phyloP scores from a whole-genome alignment of 805 yeast species.

The Brettanomyces anomalus region DNA sequence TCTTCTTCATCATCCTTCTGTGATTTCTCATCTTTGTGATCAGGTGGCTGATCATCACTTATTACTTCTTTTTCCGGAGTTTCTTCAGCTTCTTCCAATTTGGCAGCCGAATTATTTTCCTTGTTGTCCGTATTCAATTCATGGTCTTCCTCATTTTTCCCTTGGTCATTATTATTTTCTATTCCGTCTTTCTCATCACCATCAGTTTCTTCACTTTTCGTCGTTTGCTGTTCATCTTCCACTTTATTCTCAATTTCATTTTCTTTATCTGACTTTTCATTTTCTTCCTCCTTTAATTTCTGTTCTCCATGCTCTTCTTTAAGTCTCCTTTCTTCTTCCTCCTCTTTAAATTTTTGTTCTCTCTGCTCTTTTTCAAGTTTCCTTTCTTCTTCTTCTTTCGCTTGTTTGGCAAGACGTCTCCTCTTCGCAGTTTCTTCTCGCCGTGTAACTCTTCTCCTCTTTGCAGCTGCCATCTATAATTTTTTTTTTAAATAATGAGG shows the following conservation, averaged over 20 bases:
- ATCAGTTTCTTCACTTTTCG: not conserved
- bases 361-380: not conserved
- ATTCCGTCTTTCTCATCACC: constrained; percentile 9
- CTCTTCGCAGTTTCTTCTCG: not conserved
- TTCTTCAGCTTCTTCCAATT: constrained; percentile 1
- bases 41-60: too few relatives aligned
- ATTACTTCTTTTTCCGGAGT: constrained; percentile 8
- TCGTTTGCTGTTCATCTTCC: not conserved
- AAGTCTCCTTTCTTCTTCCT: constrained; percentile 11
- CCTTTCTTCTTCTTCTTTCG: not conserved
- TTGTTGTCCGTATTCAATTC: not conserved
- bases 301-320: constrained; percentile 13
- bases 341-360: constrained; percentile 11
- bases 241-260: constrained; percentile 20
- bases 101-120: constrained; percentile 10
- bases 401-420: not conserved
- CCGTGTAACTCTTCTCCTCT: not conserved
- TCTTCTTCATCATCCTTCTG: constrained; percentile 18
- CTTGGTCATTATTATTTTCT: constrained; percentile 26
- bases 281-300: constrained; percentile 7
- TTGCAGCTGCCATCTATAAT: not conserved
- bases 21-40: constrained; percentile 1
- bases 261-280: constrained; percentile 5
- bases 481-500: too few relatives aligned
- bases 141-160: constrained; percentile 18